A percentile compares a stretch with the other conserved stretches of the same genome.
These are phyloP conservation scores for Emmonsiellopsis sp. DNA, from an alignment of 2,329 filamentous ascomycete genomes.

Conservation along the genomic window DNA sequence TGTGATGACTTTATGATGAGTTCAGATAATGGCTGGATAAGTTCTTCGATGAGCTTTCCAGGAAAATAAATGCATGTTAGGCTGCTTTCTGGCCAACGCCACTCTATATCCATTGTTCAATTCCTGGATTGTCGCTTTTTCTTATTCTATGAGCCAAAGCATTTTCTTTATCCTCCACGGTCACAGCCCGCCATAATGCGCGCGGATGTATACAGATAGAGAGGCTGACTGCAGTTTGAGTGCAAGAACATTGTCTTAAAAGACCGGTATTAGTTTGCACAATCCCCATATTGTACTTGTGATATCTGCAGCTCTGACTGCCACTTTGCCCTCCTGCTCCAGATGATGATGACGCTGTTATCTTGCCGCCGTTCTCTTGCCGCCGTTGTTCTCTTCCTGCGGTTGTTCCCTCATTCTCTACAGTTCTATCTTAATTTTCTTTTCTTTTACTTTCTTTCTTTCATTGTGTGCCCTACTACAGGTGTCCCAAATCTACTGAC, in stretches of 20 bases:
- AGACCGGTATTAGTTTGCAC: not conserved
- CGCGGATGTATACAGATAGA: not conserved
- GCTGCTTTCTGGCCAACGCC: not conserved
- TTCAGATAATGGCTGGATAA: not conserved
- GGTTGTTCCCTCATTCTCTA: not conserved
- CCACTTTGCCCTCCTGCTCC: not conserved
- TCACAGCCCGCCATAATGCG: not conserved
- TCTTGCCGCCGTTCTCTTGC: not conserved
- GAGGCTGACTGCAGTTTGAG: not conserved
- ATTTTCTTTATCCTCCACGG: not conserved
- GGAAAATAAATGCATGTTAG: not conserved
- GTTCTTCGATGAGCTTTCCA: not conserved
- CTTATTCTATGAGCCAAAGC: not conserved
- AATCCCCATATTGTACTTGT: not conserved
- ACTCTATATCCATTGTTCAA: not conserved
- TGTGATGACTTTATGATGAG: slow-evolving; percentile 4
- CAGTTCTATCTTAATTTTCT: not conserved
- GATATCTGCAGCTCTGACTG: not conserved
- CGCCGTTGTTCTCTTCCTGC: not conserved
- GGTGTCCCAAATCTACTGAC: not conserved
- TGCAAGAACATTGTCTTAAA: not conserved
- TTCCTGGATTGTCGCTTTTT: not conserved
- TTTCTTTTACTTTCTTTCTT: not conserved
- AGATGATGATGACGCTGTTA: not conserved
- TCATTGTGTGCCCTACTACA: not conserved